Evolutionary conservation across 192 early-diverging fungal genomes (phyloP).

Genomic region (Entomortierella chlamydospora): DNA sequence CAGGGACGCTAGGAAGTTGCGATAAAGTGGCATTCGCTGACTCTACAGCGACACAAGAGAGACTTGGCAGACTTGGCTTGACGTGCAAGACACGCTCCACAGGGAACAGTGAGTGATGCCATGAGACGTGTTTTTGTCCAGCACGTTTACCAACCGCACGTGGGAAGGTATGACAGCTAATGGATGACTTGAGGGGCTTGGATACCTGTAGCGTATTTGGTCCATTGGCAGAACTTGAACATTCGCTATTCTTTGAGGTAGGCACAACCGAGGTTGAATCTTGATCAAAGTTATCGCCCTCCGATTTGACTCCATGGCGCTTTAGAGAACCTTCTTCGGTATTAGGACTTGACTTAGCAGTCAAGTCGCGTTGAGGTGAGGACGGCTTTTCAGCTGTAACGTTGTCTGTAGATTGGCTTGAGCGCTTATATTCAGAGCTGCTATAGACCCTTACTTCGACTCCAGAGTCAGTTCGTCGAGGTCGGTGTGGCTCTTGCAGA

Average conservation of each 20-base stretch:
- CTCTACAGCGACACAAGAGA: slow-evolving; percentile 27
- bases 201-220: neutral
- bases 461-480: slow-evolving; percentile 40
- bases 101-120: slow-evolving; percentile 52
- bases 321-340: neutral
- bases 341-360: neutral
- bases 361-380: neutral
- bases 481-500: slow-evolving; percentile 23
- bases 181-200: slow-evolving; percentile 31
- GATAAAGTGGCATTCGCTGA: slow-evolving; percentile 32
- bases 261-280: neutral
- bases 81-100: slow-evolving; percentile 33
- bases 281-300: slow-evolving; percentile 10
- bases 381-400: neutral
- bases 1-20: slow-evolving; percentile 26
- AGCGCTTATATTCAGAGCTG: slow-evolving; percentile 6
- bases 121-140: slow-evolving; percentile 41
- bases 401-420: neutral
- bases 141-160: slow-evolving; percentile 27
- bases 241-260: neutral
- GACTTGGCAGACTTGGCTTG: slow-evolving; percentile 48
- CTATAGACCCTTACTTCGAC: slow-evolving; percentile 40
- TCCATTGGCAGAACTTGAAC: slow-evolving; percentile 1
- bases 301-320: slow-evolving; percentile 16
- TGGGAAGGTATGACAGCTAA: slow-evolving; percentile 50